These are phyloP conservation scores for Aegilops longissima DNA, from an alignment of 176 grass and related monocot species.

Conservation along the genomic window DNA sequence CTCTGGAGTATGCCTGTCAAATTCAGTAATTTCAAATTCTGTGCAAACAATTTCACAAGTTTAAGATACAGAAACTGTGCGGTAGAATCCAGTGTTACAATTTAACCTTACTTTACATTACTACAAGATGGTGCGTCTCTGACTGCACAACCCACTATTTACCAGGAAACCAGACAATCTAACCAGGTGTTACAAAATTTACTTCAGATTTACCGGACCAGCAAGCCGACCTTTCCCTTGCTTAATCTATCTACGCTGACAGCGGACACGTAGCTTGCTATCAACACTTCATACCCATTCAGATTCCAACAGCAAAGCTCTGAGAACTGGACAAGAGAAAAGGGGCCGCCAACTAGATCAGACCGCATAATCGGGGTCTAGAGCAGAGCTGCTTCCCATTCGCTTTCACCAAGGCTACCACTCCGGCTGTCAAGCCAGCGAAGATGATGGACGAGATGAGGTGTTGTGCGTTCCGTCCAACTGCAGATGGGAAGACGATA, in stretches of 20 bases:
- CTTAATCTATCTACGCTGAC: conserved; percentile 29
- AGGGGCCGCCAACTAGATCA: conserved; percentile 38
- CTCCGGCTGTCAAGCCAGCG: conserved; percentile 66
- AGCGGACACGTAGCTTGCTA: background rate
- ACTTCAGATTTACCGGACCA: conserved; percentile 9
- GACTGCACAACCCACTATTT: background rate
- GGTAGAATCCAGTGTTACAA: background rate
- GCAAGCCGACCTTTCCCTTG: background rate
- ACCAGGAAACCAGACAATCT: background rate
- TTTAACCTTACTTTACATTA: conserved; percentile 17
- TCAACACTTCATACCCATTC: background rate
- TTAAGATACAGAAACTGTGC: background rate
- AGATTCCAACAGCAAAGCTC: background rate
- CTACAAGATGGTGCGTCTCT: background rate
- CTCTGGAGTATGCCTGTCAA: background rate
- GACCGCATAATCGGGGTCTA: conserved; percentile 77
- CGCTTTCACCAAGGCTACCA: conserved; percentile 85
- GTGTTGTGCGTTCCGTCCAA: conserved; percentile 54
- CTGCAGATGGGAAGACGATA: conserved; percentile 34
- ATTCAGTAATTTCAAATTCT: background rate
- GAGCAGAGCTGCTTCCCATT: conserved; percentile 97
- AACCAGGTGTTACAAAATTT: background rate
- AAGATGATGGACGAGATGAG: conserved; percentile 66
- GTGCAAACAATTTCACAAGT: background rate
- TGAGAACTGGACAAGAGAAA: background rate